Percentiles rank a stretch among this genome's conserved stretches.
Conservation (phyloP, 257 asterid genomes). For the Solanum chmielewskii region DNA sequence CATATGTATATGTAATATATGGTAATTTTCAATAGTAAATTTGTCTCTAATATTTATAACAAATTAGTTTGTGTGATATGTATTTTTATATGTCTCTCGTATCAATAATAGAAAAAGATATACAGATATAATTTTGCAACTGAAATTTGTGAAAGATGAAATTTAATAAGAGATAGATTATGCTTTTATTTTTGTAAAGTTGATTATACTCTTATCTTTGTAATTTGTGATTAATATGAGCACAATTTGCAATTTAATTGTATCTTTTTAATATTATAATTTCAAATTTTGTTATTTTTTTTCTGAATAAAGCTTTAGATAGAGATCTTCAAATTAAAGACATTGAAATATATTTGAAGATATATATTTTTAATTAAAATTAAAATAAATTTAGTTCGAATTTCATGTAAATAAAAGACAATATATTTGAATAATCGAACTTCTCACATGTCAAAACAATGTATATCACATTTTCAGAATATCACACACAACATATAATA, state of each 20-base stretch:
- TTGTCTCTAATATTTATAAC: too few species aligned
- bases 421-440: background rate
- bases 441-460: background rate
- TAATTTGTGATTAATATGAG: background rate
- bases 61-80: too few species aligned
- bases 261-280: background rate
- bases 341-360: background rate
- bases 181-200: too few species aligned
- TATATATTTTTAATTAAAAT: background rate
- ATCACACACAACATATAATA: background rate
- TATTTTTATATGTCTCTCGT: background rate
- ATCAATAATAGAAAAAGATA: background rate
- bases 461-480: background rate
- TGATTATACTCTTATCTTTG: background rate
- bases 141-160: background rate
- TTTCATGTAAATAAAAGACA: background rate
- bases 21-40: too few species aligned
- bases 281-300: accelerated
- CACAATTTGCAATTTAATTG: background rate
- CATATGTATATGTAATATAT: too few species aligned
- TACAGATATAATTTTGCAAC: background rate
- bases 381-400: background rate
- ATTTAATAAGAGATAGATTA: background rate
- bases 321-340: background rate
- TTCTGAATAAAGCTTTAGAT: background rate